These are phyloP conservation scores for Trichocladium uniseriatum DNA, from an alignment of 495 filamentous ascomycete species.

Conservation along the genomic window DNA sequence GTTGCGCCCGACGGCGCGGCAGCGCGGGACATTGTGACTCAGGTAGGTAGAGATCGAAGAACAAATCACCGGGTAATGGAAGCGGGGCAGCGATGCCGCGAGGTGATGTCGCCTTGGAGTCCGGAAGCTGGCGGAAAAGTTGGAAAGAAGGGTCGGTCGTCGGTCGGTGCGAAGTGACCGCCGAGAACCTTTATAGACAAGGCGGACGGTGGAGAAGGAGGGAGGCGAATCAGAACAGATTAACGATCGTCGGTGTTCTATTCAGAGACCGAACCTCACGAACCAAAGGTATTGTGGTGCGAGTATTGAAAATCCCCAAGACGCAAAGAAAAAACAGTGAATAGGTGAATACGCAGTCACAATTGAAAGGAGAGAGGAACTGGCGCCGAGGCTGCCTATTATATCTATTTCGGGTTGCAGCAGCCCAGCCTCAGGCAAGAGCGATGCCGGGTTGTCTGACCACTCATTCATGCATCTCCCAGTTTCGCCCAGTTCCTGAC, in stretches of 20 bases:
- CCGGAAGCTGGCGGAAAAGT: background rate
- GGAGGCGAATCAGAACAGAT: background rate
- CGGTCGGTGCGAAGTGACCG: background rate
- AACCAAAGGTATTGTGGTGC: background rate
- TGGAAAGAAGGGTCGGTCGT: background rate
- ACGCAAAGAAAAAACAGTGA: background rate
- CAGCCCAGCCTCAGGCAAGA: too few relatives aligned
- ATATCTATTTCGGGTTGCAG: background rate
- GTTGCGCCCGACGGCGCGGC: slow-evolving; percentile 45
- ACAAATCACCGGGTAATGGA: background rate
- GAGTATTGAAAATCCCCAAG: background rate
- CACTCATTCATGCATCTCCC: too few relatives aligned
- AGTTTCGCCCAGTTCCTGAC: too few relatives aligned
- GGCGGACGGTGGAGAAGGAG: background rate
- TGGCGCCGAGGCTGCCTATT: background rate
- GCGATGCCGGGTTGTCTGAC: too few relatives aligned
- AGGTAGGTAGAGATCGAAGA: background rate
- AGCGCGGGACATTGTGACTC: slow-evolving; percentile 10
- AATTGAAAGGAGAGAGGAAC: background rate
- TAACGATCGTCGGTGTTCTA: background rate
- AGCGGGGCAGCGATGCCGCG: background rate
- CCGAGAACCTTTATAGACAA: background rate
- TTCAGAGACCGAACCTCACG: too few relatives aligned
- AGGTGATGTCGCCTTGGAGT: background rate
- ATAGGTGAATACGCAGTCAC: background rate